Evolutionary conservation across 768 basidiomycete genomes (phyloP), one percentile per base, ranked within the genome.

Genomic region (Kwoniella europaea): DNA sequence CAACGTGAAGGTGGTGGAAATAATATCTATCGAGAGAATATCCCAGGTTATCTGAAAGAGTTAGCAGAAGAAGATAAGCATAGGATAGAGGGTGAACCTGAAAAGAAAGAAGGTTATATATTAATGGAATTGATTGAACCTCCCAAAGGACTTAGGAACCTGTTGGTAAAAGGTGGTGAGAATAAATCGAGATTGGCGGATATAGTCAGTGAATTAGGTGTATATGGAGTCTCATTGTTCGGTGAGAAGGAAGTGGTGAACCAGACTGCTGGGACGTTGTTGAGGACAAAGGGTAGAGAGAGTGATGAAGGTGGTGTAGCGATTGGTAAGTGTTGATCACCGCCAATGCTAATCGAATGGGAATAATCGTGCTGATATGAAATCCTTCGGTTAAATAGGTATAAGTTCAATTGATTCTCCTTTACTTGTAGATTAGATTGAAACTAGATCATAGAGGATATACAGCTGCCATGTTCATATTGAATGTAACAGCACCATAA

Each of bases 1-100:
- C 96, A 98, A 82, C 88, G 95, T n/a, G 96, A 99, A 85, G 96
- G 96, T 1, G 96, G 96, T 0, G 96, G 96, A 9, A 97, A 98
- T 77, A 99, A 99, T 76, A 88, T 98, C 27, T 98, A 98, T 84
- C 91, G 91, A 70, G 85, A 85, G 2, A 89, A 90, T 59, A 96
- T 98, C 60, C 92, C 92, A 0, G 73, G 85, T 0, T 94, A 93
- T 83, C 85, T 99, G 2, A 88, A 90, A 15, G 78, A 78, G 6
- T 85, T 98, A 2, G 87, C 88, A 0, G 82, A 76, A n/a, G 66
- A 55, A n/a, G 63, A 65, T n/a, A 29, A 44, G 3, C 10, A 60
- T 24, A 24, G 13, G 59, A 70, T 64, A 41, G 50, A 67, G 2
- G 77, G 77, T 4, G 78, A 77, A 63, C 77, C 81, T 4, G 73